Base-by-base conservation (phyloP, 768 basidiomycete genomes). In the Calocybe indica region DNA sequence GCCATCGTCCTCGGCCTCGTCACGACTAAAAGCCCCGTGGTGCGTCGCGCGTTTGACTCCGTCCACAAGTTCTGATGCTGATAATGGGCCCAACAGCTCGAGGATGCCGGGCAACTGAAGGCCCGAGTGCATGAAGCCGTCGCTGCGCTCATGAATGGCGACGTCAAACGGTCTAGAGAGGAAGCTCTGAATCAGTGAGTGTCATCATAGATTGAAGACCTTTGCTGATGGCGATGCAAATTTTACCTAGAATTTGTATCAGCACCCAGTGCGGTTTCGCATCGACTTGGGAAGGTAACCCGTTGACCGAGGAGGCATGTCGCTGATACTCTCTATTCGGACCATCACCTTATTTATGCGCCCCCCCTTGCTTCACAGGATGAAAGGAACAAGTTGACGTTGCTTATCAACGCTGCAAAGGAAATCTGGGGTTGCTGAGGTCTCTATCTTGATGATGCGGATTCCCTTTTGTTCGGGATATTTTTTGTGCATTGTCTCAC, bases 241-340 rank as follows among this genome's bases (percentile, higher is more conserved):
- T 22, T 36, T 45, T 43, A 41, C 46, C 22, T 52, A 78, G 78
- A 55, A 60, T 83, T 8, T 74, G 72, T 52, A 74, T 82, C 48
- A 78, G 77, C 46, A 72, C 79, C n/a, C 81, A 82, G 55, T 83
- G 82, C 52, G 82, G 82, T 5, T 82, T 81, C 55, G 79, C 80
- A 7, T 74, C 73, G 0, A 74, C 76, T 13, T 76, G 76, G 66
- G 73, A 81, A 55, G 79, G 79, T 0, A 81, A 82, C 58, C 71
- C 73, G 5, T 53, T 83, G 29, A 74, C 70, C 10, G 73, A 76
- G 61, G 67, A 73, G 61, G 75, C 70, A 53, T 49, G 59, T 22
- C 22, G 22, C 41, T 38, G 6, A 38, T 13, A 1, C 44, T 50
- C 45, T 8, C 30, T 45, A 31, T 41, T 43, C 14, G 45, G 41